Base-by-base conservation (phyloP, 2,329 filamentous ascomycete species). In the Eurotiales sp. region DNA sequence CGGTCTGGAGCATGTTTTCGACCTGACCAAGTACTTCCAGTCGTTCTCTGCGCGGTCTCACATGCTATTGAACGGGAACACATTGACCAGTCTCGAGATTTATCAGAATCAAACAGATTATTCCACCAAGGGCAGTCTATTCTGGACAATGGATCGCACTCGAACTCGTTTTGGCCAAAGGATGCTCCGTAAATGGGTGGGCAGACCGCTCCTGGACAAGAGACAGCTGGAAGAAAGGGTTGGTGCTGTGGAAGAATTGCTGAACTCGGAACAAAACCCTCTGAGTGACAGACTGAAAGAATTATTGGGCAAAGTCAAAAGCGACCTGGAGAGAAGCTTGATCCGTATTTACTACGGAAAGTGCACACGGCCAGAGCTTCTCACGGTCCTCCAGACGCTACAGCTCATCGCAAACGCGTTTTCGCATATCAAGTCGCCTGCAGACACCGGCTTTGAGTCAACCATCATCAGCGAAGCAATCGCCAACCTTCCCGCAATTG, bases 321-420 rank as follows among this genome's bases (percentile, higher is more conserved):
- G 81, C 5, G 93, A 99, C 64, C 81, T 99, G 5, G 93, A 99
- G 70, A 90, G 93, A 59, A 93, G 88, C 55, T 76, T 99, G 41
- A 91, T 97, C 62, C 83, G 93, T 40, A 95, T 99, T 53, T 99
- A 97, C 74, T 99, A 99, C 70, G 90, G 91, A 45, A 96, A 76
- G 72, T 97, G 91, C 68, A 87, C 88, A 1, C 84, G 93, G 0
- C 87, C 91, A 0, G 93, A 99, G 68, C 82, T 99, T 3, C 77
- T 97, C 2, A 83, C 82, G 0, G 86, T 95, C 4, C 77, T 99
- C 1, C 91, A 97, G 67, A 87, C 88, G 0, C 76, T 99, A 52
- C 90, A 96, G 61, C 81, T 77, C 53, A 89, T 97, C 41, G 82
- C 89, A 0, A 83, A 81, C 50, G 86, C 93, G 61, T 97, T 90